A percentile compares a stretch with the other conserved stretches of the same genome.
Evolutionary conservation across 225 moss, liverwort and hornwort genomes (phyloP).

Genomic region (Pleurozium schreberi): DNA sequence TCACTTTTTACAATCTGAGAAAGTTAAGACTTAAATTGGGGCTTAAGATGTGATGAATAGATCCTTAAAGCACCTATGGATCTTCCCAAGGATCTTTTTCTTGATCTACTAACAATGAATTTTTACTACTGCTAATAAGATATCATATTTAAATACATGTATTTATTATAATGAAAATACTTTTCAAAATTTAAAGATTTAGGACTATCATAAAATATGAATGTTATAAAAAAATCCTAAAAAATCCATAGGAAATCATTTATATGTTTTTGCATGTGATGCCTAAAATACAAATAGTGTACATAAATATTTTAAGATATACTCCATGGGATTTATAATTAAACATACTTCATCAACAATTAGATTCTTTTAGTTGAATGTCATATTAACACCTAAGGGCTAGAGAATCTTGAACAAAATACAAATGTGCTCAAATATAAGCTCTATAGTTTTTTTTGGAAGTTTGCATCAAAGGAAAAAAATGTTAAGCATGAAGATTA

Average conservation of each 20-base stretch:
- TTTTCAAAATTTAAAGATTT: neutral
- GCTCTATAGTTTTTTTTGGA: neutral
- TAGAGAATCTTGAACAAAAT: neutral
- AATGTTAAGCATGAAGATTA: neutral
- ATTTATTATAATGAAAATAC: neutral
- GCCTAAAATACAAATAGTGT: neutral
- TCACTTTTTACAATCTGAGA: neutral
- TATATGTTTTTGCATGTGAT: rapidly evolving
- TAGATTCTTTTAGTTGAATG: neutral
- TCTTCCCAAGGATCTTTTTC: rapidly evolving
- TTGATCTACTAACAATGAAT: neutral
- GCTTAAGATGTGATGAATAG: neutral
- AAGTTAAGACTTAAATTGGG: rapidly evolving
- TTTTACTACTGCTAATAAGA: rapidly evolving
- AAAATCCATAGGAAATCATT: neutral
- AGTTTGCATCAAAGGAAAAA: neutral
- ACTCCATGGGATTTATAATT: neutral
- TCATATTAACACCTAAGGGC: neutral
- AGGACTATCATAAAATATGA: neutral
- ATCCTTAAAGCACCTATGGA: neutral
- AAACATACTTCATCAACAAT: neutral
- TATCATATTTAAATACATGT: neutral
- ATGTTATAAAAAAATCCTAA: neutral
- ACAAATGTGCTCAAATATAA: too few species aligned
- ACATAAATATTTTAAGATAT: neutral